Conservation (phyloP, 495 filamentous ascomycete genomes). For the Hypoxylon intermedium region DNA sequence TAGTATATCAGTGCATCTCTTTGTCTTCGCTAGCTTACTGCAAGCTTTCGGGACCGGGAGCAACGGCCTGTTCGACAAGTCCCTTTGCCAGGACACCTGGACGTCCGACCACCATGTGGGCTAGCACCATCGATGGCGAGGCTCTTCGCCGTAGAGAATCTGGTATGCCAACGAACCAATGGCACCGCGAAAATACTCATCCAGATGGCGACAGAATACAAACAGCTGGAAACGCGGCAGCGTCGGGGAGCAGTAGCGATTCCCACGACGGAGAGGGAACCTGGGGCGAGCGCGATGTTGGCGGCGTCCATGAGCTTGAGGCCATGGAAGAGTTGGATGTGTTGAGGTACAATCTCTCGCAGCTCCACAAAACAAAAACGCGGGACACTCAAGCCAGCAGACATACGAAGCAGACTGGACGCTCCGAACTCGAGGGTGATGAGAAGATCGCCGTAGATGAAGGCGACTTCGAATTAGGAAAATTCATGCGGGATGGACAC, state of each 20-base stretch:
- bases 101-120: slow-evolving; percentile 32
- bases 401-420: slow-evolving; percentile 26
- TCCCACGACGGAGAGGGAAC: slow-evolving; percentile 56
- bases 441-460: slow-evolving; percentile 50
- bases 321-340: slow-evolving; percentile 78
- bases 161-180: slow-evolving; percentile 31
- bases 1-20: not conserved
- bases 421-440: slow-evolving; percentile 49
- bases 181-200: slow-evolving; percentile 29
- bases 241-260: not conserved
- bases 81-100: not conserved
- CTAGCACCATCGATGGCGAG: slow-evolving; percentile 22
- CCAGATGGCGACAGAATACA: slow-evolving; percentile 8
- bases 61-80: not conserved
- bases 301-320: slow-evolving; percentile 65
- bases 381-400: slow-evolving; percentile 43
- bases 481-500: slow-evolving; percentile 80
- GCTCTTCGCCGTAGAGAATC: slow-evolving; percentile 29
- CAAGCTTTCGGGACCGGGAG: not conserved
- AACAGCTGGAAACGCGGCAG: not conserved
- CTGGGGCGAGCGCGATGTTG: slow-evolving; percentile 77
- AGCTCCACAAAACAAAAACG: slow-evolving; percentile 62
- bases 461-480: slow-evolving; percentile 71
- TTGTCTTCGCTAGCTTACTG: not conserved
- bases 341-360: slow-evolving; percentile 69